Evolutionary conservation across 2,329 filamentous ascomycete genomes (phyloP).

Genomic region (Trichoderma brevicompactum): DNA sequence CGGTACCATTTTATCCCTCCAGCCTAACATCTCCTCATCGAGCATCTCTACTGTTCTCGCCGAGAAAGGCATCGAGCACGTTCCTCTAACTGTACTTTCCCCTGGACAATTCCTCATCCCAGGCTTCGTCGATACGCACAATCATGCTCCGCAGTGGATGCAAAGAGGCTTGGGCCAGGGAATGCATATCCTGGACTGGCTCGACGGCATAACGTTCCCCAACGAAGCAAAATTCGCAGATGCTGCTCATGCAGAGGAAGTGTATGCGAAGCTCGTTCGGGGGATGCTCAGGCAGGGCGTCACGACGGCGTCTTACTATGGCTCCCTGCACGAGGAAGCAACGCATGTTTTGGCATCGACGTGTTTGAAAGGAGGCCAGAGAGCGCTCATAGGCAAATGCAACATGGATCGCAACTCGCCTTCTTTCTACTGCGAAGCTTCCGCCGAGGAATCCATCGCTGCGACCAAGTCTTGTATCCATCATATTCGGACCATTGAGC

Average conservation of each 20-base stretch:
- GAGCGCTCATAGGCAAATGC: slow-evolving; percentile 65
- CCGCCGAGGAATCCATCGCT: slow-evolving; percentile 50
- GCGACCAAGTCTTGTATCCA: slow-evolving; percentile 56
- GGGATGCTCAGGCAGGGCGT: slow-evolving; percentile 65
- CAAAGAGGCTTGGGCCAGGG: slow-evolving; percentile 55
- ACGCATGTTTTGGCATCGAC: slow-evolving; percentile 61
- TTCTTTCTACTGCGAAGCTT: slow-evolving; percentile 56
- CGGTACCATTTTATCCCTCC: slow-evolving; percentile 37
- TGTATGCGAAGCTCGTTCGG: slow-evolving; percentile 58
- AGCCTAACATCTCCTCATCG: slow-evolving; percentile 30
- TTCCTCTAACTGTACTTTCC: slow-evolving; percentile 36
- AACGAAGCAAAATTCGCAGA: slow-evolving; percentile 65
- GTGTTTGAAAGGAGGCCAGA: slow-evolving; percentile 58
- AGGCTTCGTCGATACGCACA: slow-evolving; percentile 69
- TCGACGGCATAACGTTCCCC: slow-evolving; percentile 66
- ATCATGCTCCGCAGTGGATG: slow-evolving; percentile 65
- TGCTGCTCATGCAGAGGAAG: slow-evolving; percentile 53
- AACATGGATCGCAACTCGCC: slow-evolving; percentile 64
- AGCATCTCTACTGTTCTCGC: slow-evolving; percentile 31
- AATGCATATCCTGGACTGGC: slow-evolving; percentile 64
- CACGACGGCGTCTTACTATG: slow-evolving; percentile 66
- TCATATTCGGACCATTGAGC: slow-evolving; percentile 53
- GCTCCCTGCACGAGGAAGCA: slow-evolving; percentile 58
- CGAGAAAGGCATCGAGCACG: slow-evolving; percentile 19
- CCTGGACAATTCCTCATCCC: slow-evolving; percentile 60